Conservation (phyloP, 73 alveolate species). For the Stentor roeselii region DNA sequence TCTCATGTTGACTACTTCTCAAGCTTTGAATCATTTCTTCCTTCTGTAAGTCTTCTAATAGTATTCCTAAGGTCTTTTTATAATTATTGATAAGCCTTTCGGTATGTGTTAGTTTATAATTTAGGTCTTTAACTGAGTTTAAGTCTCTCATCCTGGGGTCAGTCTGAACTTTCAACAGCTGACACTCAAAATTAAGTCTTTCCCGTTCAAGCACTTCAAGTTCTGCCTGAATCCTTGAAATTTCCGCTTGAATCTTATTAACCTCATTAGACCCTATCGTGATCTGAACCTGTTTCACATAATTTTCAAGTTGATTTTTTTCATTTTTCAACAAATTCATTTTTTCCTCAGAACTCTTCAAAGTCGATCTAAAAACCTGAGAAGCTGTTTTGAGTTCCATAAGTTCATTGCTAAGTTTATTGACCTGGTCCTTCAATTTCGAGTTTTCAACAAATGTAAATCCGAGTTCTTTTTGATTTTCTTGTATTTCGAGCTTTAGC, state of each 20-base stretch:
- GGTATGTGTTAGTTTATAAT: not conserved
- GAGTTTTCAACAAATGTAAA: not conserved
- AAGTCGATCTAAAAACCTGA: not conserved
- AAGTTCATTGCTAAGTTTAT: not conserved
- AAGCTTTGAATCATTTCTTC: not conserved
- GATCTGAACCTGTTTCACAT: not conserved
- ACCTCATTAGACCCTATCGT: not conserved
- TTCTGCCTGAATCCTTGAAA: not conserved
- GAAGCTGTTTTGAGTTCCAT: not conserved
- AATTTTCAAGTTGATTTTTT: not conserved
- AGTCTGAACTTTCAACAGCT: not conserved
- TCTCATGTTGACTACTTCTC: not conserved
- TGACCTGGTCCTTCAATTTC: not conserved
- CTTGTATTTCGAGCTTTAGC: not conserved
- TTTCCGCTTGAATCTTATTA: not conserved
- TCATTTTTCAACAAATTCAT: not conserved
- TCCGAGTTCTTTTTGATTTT: not conserved
- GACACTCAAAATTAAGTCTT: slow-evolving; percentile 8
- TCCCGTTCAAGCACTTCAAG: slow-evolving; percentile 23
- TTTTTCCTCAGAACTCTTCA: not conserved
- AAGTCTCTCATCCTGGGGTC: not conserved
- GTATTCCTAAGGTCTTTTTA: not conserved
- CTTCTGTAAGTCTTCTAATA: not conserved
- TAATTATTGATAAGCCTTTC: not conserved
- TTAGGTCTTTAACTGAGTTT: not conserved